Base-by-base conservation (phyloP, 2,329 filamentous ascomycete species). In the Parascedosporium putredinis region DNA sequence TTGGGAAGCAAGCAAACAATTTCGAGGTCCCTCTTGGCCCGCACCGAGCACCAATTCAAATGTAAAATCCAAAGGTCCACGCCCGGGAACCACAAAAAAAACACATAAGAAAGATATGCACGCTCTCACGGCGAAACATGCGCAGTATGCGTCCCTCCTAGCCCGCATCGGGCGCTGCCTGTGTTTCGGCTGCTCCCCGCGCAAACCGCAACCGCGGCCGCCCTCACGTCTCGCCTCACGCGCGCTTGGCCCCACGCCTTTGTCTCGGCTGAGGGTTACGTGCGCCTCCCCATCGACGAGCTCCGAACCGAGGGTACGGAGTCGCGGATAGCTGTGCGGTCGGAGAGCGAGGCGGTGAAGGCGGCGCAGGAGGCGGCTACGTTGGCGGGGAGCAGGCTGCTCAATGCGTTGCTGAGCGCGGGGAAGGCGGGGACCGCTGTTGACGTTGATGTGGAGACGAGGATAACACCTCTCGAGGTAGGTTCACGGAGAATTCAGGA, bases 141-240 rank as follows among this genome's bases (percentile, higher is more conserved):
- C 27, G 16, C 47, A 47, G 2, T 33, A 47, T 20, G 16, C 10
- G n/a, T 9, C 27, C 20, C 52, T 51, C 36, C 50, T 53, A 24
- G 4, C 10, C 4, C 54, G 55, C 33, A 47, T 57, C 33, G 55
- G 55, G 23, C 51, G 45, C 25, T 56, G 54, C 42, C 53, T 57
- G 29, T 20, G 45, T 36, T 57, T 57, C 48, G 55, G 55, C 47
- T 57, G 55, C 53, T 27, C 42, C 24, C 36, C 47, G 22, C 20
- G 16, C 53, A 56, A 22, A 55, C 51, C 12, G 31, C 27, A n/a
- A 25, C 29, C 18, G 55, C 54, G 10, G 50, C 51, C 14, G 42
- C 27, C 7, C 48, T 56, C 25, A 40, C 54, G 6, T 38, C 43
- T n/a, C 27, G 16, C 42, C 22, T 55, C 24, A 52, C 48, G 2